These are phyloP conservation scores for Blastosporella zonata DNA, from an alignment of 1,284 basidiomycete genomes.

Conservation along the genomic window DNA sequence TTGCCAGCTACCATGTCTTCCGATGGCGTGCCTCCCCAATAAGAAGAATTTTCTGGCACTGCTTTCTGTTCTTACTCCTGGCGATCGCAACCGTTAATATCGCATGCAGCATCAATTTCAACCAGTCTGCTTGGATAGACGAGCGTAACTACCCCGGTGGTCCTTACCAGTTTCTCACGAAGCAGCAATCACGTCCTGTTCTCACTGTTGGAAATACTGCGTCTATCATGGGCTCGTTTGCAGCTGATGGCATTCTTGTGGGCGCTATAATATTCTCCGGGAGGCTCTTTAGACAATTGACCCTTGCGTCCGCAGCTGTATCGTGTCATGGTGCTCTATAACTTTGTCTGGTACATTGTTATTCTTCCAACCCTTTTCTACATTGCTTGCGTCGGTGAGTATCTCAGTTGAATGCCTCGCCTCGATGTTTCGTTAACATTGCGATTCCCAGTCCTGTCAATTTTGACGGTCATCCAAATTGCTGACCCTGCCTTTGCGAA, in stretches of 20 bases:
- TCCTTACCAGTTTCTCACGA: slow-evolving; percentile 21
- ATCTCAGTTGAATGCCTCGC: neutral
- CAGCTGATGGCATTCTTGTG: slow-evolving; percentile 27
- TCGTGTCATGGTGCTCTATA: slow-evolving; percentile 19
- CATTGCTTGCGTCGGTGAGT: slow-evolving; percentile 13
- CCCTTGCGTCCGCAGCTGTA: slow-evolving; percentile 16
- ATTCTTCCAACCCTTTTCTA: slow-evolving; percentile 13
- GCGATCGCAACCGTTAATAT: slow-evolving; percentile 27
- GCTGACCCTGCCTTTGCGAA: slow-evolving; percentile 3
- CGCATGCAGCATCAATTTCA: slow-evolving; percentile 26
- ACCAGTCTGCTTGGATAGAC: slow-evolving; percentile 28
- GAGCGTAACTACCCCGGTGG: slow-evolving; percentile 29
- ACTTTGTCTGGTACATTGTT: slow-evolving; percentile 19
- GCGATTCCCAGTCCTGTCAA: slow-evolving; percentile 12
- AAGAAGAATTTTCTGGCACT: slow-evolving; percentile 14
- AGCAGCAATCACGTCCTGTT: slow-evolving; percentile 20
- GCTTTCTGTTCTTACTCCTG: slow-evolving; percentile 25
- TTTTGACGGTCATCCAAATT: slow-evolving; percentile 16
- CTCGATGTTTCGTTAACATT: neutral
- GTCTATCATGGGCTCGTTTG: slow-evolving; percentile 22
- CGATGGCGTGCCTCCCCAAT: slow-evolving; percentile 4
- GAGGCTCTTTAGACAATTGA: neutral
- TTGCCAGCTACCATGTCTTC: slow-evolving; percentile 19
- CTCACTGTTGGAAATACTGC: slow-evolving; percentile 23
- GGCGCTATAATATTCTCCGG: neutral